Evolutionary conservation across 768 basidiomycete genomes (phyloP).

Genomic region (Boletus vinaceobasis): DNA sequence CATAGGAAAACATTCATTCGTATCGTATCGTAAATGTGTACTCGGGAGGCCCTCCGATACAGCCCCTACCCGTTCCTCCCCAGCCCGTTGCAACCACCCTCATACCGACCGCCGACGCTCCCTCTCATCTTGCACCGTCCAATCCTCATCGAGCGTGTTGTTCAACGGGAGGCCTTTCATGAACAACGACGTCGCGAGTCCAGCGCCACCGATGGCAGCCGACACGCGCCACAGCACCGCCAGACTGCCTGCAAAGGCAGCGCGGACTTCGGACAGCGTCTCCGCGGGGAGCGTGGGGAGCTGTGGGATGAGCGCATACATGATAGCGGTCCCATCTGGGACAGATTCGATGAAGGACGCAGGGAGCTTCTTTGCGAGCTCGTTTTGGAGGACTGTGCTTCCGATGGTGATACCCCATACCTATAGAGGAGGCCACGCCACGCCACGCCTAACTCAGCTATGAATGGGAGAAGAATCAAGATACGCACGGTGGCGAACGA

Average conservation of each 20-base stretch:
- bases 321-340: constrained; percentile 38
- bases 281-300: constrained; percentile 34
- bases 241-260: constrained; percentile 41
- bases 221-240: constrained; percentile 39
- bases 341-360: constrained; percentile 32
- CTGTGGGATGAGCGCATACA: constrained; percentile 46
- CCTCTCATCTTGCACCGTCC: background rate
- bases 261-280: constrained; percentile 33
- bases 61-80: too few relatives aligned
- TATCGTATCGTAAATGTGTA: too few relatives aligned
- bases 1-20: too few relatives aligned
- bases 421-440: constrained; percentile 17
- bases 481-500: constrained; percentile 33
- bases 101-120: background rate
- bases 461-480: background rate
- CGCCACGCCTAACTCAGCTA: background rate
- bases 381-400: constrained; percentile 46
- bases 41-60: too few relatives aligned
- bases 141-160: background rate
- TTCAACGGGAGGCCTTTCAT: constrained; percentile 7
- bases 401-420: constrained; percentile 50
- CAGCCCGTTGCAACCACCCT: background rate
- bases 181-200: constrained; percentile 1
- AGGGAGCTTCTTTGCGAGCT: constrained; percentile 41
- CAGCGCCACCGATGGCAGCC: constrained; percentile 30